Conservation (phyloP, 345 rosid species). For the Lepidium aucheri region DNA sequence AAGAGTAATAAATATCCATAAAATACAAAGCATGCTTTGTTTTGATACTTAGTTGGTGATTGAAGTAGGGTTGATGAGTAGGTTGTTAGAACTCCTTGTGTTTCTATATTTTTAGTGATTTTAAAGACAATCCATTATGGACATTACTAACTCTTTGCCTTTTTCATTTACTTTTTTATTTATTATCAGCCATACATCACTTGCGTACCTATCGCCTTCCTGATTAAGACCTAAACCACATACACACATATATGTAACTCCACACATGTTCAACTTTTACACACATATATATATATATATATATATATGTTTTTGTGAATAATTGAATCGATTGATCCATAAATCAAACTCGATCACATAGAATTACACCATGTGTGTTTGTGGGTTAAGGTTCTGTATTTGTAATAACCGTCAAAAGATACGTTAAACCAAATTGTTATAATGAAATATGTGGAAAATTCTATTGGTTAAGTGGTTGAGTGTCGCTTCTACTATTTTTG, state of each 20-base stretch:
- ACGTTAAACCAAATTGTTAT: too few species aligned
- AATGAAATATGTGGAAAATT: too few species aligned
- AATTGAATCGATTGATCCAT: too few species aligned
- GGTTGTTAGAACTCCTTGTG: constrained; percentile 27
- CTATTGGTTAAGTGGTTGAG: too few species aligned
- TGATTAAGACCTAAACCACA: constrained; percentile 25
- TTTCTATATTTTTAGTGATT: constrained; percentile 22
- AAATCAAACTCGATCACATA: too few species aligned
- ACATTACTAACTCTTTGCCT: constrained; percentile 27
- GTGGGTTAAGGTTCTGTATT: too few species aligned
- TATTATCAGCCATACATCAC: constrained; percentile 21
- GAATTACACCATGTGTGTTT: too few species aligned
- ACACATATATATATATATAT: background rate
- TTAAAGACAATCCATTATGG: constrained; percentile 29
- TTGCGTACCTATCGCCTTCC: constrained; percentile 23
- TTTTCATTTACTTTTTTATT: constrained; percentile 22
- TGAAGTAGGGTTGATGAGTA: constrained; percentile 30
- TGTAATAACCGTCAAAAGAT: too few species aligned
- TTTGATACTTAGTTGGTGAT: constrained; percentile 23
- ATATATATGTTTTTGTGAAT: background rate
- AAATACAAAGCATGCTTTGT: constrained; percentile 19
- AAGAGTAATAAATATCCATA: constrained; percentile 20
- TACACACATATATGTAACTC: background rate
- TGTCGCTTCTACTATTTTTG: too few species aligned
- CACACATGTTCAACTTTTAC: constrained; percentile 2